Percentiles rank a stretch among this genome's conserved stretches.
Conservation (phyloP, 1,284 basidiomycete genomes). For the Ustilago hordei region DNA sequence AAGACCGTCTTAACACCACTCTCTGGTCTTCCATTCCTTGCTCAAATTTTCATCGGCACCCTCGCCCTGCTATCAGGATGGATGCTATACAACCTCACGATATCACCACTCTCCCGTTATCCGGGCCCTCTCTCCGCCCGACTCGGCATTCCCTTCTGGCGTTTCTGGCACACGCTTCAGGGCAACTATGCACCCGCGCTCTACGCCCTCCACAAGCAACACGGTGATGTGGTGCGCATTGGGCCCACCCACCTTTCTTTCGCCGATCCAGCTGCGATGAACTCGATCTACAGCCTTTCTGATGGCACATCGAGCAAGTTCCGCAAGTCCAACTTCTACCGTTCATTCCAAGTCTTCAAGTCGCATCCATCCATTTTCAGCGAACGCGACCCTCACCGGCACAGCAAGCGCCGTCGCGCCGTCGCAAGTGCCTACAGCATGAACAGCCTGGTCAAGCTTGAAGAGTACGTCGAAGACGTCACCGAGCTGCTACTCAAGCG, state of each 20-base stretch:
- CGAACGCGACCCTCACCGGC: constrained; percentile 57
- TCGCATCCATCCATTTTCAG: constrained; percentile 57
- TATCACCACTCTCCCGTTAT: constrained; percentile 50
- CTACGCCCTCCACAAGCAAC: constrained; percentile 34
- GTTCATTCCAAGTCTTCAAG: constrained; percentile 51
- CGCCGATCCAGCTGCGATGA: constrained; percentile 45
- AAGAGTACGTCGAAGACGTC: constrained; percentile 56
- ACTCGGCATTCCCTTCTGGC: constrained; percentile 55
- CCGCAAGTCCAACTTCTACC: constrained; percentile 53
- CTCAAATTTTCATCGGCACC: constrained; percentile 21
- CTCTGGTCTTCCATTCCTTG: constrained; percentile 15
- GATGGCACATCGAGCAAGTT: constrained; percentile 51
- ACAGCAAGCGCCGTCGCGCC: constrained; percentile 49
- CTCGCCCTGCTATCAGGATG: constrained; percentile 19
- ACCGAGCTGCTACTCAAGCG: constrained; percentile 47
- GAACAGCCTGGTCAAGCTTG: constrained; percentile 56
- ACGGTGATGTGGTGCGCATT: constrained; percentile 59
- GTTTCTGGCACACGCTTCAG: constrained; percentile 44
- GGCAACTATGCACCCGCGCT: constrained; percentile 52
- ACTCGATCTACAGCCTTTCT: constrained; percentile 56
- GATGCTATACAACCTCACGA: constrained; percentile 40
- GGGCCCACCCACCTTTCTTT: constrained; percentile 58
- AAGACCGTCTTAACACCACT: constrained; percentile 21
- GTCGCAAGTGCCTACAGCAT: constrained; percentile 60
- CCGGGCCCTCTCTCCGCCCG: constrained; percentile 51